A percentile compares a stretch with the other conserved stretches of the same genome.
Conservation (phyloP, 345 rosid genomes). For the Brassica carinata region DNA sequence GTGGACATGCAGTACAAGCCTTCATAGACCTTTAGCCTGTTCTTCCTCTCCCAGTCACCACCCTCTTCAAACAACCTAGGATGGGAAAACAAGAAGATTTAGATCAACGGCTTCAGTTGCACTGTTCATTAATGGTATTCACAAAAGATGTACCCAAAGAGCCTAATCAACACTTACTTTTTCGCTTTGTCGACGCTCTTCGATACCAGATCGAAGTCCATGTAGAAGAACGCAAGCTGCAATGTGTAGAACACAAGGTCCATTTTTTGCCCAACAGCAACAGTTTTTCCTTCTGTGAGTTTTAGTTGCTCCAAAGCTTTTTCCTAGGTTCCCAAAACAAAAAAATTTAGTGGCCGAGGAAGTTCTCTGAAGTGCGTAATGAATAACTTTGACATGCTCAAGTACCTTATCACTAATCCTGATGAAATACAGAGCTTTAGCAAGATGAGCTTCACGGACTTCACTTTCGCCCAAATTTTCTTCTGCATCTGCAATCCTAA, state of each 20-base stretch:
- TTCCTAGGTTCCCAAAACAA: conserved; percentile 50
- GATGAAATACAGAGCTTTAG: conserved; percentile 77
- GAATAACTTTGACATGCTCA: conserved; percentile 1
- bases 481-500: conserved; percentile 97
- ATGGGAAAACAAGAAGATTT: conserved; percentile 9
- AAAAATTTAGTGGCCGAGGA: conserved; percentile 3
- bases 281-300: conserved; percentile 91
- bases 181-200: conserved; percentile 96
- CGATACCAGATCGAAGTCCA: conserved; percentile 92
- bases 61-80: conserved; percentile 97
- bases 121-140: neutral
- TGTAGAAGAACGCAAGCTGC: conserved; percentile 86
- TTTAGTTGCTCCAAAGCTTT: conserved; percentile 93
- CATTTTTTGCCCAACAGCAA: conserved; percentile 98
- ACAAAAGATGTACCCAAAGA: neutral
- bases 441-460: conserved; percentile 75
- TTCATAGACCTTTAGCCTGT: conserved; percentile 92
- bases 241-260: conserved; percentile 85
- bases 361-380: conserved; percentile 14
- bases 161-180: conserved; percentile 53
- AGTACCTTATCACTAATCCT: conserved; percentile 84
- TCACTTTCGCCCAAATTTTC: conserved; percentile 98
- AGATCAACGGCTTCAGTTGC: neutral
- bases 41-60: conserved; percentile 99
- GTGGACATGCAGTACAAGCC: conserved; percentile 93